Percentiles rank a stretch among this genome's conserved stretches.
These are phyloP conservation scores for Colletotrichum gigasporum DNA, from an alignment of 2,329 filamentous ascomycete species.

Conservation along the genomic window DNA sequence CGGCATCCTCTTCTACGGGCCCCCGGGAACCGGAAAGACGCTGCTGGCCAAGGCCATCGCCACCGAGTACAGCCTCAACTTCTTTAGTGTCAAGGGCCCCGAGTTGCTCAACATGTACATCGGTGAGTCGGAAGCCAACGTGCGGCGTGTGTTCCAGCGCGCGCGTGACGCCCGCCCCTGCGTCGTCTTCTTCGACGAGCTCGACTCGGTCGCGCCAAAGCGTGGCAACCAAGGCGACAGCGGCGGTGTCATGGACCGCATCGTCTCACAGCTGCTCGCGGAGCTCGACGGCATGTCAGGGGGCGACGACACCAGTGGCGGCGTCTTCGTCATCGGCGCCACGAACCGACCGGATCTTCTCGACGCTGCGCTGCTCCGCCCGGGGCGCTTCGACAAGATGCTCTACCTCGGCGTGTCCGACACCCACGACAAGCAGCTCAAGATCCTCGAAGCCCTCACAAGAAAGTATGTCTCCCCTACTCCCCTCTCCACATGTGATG, in stretches of 20 bases:
- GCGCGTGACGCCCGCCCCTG: constrained; percentile 87
- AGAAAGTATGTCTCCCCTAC: constrained; percentile 74
- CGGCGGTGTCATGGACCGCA: constrained; percentile 97
- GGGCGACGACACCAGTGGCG: constrained; percentile 80
- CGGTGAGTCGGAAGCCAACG: constrained; percentile 92
- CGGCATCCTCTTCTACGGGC: constrained; percentile 87
- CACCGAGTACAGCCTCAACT: constrained; percentile 92
- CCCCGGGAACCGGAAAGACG: constrained; percentile 91
- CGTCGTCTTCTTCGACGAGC: constrained; percentile 92
- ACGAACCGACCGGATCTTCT: constrained; percentile 95
- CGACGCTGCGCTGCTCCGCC: constrained; percentile 87
- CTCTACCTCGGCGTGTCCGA: constrained; percentile 96
- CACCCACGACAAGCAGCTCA: constrained; percentile 95
- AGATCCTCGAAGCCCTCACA: constrained; percentile 92
- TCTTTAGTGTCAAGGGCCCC: constrained; percentile 92
- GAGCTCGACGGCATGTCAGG: constrained; percentile 98
- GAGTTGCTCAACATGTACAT: constrained; percentile 97
- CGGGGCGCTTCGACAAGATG: constrained; percentile 98
- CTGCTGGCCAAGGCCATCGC: constrained; percentile 93
- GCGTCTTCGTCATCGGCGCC: constrained; percentile 96
- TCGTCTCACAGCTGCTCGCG: constrained; percentile 92
- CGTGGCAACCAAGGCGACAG: constrained; percentile 97
- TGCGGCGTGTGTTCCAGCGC: constrained; percentile 87
- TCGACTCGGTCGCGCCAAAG: constrained; percentile 95
- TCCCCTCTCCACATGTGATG: constrained; percentile 8